phyloP scores from a whole-genome alignment of 257 asterid genomes.

The Solanum appendiculatum region DNA sequence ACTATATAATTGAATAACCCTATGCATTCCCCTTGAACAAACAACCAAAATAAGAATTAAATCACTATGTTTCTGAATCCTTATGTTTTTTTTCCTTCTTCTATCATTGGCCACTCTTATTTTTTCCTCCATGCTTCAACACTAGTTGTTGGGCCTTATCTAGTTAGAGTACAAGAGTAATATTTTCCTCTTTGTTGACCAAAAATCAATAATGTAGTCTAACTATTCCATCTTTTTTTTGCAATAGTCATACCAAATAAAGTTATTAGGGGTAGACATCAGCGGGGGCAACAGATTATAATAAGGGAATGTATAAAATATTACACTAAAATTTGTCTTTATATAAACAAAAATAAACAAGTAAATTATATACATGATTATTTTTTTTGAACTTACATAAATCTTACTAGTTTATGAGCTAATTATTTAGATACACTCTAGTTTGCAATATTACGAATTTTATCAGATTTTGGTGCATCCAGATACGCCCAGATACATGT shows the following conservation, averaged over 20 bases:
- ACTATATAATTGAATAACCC: not conserved
- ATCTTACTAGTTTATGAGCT: no score
- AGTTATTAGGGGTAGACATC: no score
- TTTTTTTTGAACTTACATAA: no score
- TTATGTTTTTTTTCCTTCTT: not conserved
- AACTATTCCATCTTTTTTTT: not conserved
- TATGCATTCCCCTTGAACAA: not conserved
- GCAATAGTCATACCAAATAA: no score
- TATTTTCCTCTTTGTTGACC: not conserved
- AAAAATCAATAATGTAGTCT: not conserved
- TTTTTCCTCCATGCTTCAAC: not conserved
- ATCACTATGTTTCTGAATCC: not conserved
- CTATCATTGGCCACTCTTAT: not conserved
- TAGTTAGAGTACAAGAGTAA: not conserved
- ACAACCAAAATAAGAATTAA: not conserved
- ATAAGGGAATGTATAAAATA: not conserved
- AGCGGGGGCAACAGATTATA: not conserved
- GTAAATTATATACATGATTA: no score
- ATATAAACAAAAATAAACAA: no score
- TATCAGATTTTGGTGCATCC: no score
- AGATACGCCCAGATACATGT: no score
- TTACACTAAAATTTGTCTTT: not conserved
- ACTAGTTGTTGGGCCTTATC: not conserved
- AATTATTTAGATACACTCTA: no score
- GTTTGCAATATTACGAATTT: no score